Evolutionary conservation across 768 basidiomycete species (phyloP), one percentile per base, ranked within the genome.

Genomic region (Nidularia pulvinata): DNA sequence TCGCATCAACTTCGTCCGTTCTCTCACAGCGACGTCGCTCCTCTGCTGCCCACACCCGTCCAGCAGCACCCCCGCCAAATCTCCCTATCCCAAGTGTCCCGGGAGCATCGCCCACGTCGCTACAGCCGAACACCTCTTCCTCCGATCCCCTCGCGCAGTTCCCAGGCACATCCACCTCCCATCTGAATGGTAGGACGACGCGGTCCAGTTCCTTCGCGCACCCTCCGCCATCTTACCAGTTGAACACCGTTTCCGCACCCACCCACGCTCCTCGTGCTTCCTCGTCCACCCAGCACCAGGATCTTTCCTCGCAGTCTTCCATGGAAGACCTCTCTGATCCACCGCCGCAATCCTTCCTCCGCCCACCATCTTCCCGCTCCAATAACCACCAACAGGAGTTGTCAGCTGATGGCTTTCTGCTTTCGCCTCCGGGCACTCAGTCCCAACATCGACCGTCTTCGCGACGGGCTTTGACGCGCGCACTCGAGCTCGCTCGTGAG

Each of bases 401-500:
- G 32, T 61, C 71, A 13, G 70, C 77, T 32, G 79, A 77, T 57
- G 76, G 76, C 48, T 61, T 76, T 9, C 55, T 78, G 7, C 71
- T 80, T 35, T 72, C 79, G 11, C 74, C 79, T 4, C 61, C 61
- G 22, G 65, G 79, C 39, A 71, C 79, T 53, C 75, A 77, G 50
- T 68, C 77, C 35, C 84, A 86, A 57, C 71, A 78, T 48, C 71
- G 80, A 48, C 87, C 87, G 9, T 93, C 93, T 16, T 94, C 93
- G 30, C 84, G 93, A 53, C 83, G 89, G 51, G 92, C 94, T 30
- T 76, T 96, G 30, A 95, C 94, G 14, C 79, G 82, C 59, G 94
- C 93, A 1, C 75, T 96, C 47, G 91, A 94, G 61, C 80, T 95
- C 10, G 94, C 94, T 11, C 86, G 93, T 34, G 89, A 93, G 68